These are phyloP conservation scores for Lenzites betulinus DNA, from an alignment of 768 basidiomycete species.

Conservation along the genomic window DNA sequence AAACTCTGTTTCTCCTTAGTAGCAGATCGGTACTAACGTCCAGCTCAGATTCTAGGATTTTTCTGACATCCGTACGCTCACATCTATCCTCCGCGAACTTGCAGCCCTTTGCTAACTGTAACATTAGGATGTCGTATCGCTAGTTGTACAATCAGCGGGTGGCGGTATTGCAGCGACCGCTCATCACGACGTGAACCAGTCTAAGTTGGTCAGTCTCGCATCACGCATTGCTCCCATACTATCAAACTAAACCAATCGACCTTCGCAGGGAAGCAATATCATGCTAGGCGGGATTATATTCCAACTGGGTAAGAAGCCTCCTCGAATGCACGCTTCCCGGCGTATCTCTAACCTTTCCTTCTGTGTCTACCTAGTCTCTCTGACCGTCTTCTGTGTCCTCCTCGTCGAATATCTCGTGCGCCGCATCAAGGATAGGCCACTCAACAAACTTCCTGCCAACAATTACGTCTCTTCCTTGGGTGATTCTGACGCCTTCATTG, in stretches of 20 bases:
- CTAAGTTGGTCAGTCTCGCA: too few relatives aligned
- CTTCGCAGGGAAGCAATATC: conserved; percentile 21
- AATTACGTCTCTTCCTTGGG: too few relatives aligned
- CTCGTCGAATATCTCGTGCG: background rate
- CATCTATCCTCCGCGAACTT: too few relatives aligned
- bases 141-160: background rate
- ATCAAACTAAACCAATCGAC: too few relatives aligned
- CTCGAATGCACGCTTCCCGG: background rate
- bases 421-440: background rate
- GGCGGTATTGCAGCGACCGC: background rate
- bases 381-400: background rate
- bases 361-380: too few relatives aligned
- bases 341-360: too few relatives aligned
- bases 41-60: background rate
- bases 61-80: background rate
- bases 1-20: background rate
- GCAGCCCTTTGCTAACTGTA: background rate
- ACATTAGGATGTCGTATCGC: background rate
- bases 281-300: conserved; percentile 32
- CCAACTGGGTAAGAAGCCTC: conserved; percentile 25
- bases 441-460: conserved; percentile 15
- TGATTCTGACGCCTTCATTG: background rate
- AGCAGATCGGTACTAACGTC: too few relatives aligned
- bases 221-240: too few relatives aligned
- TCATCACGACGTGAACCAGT: background rate